Evolutionary conservation across 148 eudicot species (phyloP).

Genomic region (Fallopia convolvulus): DNA sequence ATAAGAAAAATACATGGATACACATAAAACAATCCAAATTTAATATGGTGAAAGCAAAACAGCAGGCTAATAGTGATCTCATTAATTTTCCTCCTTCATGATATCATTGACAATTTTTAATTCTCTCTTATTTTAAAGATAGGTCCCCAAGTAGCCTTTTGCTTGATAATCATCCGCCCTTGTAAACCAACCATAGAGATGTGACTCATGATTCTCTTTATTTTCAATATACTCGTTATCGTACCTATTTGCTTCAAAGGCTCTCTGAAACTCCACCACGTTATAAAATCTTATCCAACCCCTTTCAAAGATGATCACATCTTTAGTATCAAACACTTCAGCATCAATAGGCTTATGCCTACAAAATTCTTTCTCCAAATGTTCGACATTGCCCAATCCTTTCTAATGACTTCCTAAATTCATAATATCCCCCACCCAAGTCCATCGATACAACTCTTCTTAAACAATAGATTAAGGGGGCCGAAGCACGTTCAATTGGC

Average conservation of each 20-base stretch:
- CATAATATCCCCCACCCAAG: slow-evolving; percentile 63
- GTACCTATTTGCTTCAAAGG: slow-evolving; percentile 41
- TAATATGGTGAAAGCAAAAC: too few relatives aligned
- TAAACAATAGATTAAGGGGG: slow-evolving; percentile 21
- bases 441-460: slow-evolving; percentile 49
- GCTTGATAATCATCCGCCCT: slow-evolving; percentile 54
- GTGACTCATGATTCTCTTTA: slow-evolving; percentile 24
- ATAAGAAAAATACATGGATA: too few relatives aligned
- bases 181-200: slow-evolving; percentile 76
- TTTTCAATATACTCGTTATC: slow-evolving; percentile 50
- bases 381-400: slow-evolving; percentile 19
- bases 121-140: slow-evolving; percentile 44
- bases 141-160: slow-evolving; percentile 46
- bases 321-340: slow-evolving; percentile 38
- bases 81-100: slow-evolving; percentile 29
- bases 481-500: slow-evolving; percentile 22
- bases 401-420: slow-evolving; percentile 36
- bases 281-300: slow-evolving; percentile 55
- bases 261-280: slow-evolving; percentile 67
- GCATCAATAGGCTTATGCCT: slow-evolving; percentile 50
- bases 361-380: slow-evolving; percentile 40
- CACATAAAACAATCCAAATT: too few relatives aligned
- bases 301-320: slow-evolving; percentile 46
- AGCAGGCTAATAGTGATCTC: slow-evolving; percentile 37
- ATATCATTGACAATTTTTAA: slow-evolving; percentile 51